These are phyloP conservation scores for Saccharomycopsis capsularis DNA, from an alignment of 805 yeast genomes.

Conservation along the genomic window DNA sequence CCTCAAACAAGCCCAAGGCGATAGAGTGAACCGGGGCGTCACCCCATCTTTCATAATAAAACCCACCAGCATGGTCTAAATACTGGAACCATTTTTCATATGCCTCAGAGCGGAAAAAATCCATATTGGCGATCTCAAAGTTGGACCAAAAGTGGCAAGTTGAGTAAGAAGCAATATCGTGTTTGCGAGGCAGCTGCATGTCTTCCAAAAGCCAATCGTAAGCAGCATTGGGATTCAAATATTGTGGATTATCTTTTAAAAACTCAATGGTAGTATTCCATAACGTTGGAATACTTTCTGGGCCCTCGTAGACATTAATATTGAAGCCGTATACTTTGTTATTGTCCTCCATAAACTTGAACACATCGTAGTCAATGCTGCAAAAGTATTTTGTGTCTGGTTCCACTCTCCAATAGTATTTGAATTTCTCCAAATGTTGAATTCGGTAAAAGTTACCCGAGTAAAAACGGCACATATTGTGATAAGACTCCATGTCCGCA, in stretches of 20 bases:
- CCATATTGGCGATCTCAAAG: constrained; percentile 81
- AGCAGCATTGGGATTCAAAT: constrained; percentile 52
- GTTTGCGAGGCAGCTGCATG: constrained; percentile 43
- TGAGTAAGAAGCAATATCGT: constrained; percentile 40
- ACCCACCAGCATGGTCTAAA: constrained; percentile 67
- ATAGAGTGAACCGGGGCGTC: constrained; percentile 87
- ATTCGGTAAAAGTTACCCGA: constrained; percentile 57
- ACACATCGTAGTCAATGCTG: constrained; percentile 68
- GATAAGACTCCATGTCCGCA: constrained; percentile 58
- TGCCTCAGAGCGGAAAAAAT: constrained; percentile 64
- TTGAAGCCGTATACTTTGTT: constrained; percentile 70
- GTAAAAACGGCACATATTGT: constrained; percentile 81
- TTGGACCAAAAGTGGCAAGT: constrained; percentile 88
- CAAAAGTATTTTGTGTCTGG: constrained; percentile 65
- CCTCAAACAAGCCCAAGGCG: constrained; percentile 67
- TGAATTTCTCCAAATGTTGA: constrained; percentile 52
- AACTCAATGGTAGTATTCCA: constrained; percentile 68
- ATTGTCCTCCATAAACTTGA: constrained; percentile 63
- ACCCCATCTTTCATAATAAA: constrained; percentile 90
- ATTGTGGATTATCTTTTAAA: constrained; percentile 49
- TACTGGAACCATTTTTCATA: constrained; percentile 57
- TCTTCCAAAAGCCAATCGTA: constrained; percentile 57
- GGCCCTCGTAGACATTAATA: constrained; percentile 61
- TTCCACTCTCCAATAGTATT: constrained; percentile 78
- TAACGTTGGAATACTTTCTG: constrained; percentile 51